Conservation (phyloP, 768 basidiomycete genomes). For the Multifurca ochricompacta region DNA sequence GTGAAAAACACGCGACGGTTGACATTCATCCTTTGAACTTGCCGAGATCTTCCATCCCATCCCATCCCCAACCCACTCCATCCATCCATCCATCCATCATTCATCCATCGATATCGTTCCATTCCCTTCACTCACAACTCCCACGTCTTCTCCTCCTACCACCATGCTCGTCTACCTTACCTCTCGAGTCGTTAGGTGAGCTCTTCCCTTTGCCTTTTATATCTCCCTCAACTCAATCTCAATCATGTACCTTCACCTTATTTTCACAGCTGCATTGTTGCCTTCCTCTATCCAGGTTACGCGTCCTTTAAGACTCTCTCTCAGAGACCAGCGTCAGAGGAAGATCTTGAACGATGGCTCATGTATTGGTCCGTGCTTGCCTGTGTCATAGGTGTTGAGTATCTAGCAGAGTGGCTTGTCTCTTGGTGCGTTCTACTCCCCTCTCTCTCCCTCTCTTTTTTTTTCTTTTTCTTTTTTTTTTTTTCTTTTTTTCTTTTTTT, state of each 20-base stretch:
- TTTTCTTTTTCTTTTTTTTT: background rate
- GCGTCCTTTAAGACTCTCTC: conserved; percentile 94
- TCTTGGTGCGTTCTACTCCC: conserved; percentile 59
- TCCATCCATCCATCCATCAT: too few relatives aligned
- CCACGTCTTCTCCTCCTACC: background rate
- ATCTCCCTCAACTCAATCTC: too few relatives aligned
- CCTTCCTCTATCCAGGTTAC: conserved; percentile 89
- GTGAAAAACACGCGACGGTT: background rate
- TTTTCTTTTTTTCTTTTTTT: background rate
- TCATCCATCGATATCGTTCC: background rate
- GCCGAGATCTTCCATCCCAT: background rate
- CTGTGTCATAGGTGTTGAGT: conserved; percentile 74
- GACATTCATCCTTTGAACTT: too few relatives aligned
- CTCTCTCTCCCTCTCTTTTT: too few relatives aligned
- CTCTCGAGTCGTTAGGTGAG: conserved; percentile 11
- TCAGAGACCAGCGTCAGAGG: conserved; percentile 76
- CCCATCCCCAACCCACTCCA: too few relatives aligned
- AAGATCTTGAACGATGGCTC: conserved; percentile 86
- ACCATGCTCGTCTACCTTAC: conserved; percentile 14
- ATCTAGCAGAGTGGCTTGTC: conserved; percentile 78
- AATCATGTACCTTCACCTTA: too few relatives aligned
- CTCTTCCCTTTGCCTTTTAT: background rate
- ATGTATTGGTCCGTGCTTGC: conserved; percentile 96
- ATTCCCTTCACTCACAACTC: background rate
- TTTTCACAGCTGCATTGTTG: conserved; percentile 49